phyloP scores from a whole-genome alignment of 2,329 filamentous ascomycete genomes.

The Ophiostoma ulmi region DNA sequence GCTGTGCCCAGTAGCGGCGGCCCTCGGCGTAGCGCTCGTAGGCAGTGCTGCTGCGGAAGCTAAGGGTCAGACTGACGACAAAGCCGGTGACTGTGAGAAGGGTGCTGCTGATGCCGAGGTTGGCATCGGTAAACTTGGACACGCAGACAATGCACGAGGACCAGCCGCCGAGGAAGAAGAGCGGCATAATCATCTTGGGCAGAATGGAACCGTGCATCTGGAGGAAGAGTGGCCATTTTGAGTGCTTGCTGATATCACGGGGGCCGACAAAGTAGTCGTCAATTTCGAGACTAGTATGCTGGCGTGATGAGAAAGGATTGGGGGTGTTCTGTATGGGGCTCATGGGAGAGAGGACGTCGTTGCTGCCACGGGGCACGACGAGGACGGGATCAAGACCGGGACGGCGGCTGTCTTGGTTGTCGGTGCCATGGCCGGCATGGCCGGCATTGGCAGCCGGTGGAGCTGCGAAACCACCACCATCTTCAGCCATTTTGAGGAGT shows the following conservation, averaged over 20 bases:
- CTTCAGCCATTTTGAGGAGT: conserved; percentile 10
- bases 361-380: background rate
- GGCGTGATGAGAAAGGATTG: conserved; percentile 33
- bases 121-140: conserved; percentile 28
- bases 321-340: conserved; percentile 24
- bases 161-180: conserved; percentile 60
- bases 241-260: conserved; percentile 65
- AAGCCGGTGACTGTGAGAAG: conserved; percentile 77
- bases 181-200: conserved; percentile 68
- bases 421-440: conserved; percentile 15
- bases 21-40: conserved; percentile 62
- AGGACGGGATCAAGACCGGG: background rate
- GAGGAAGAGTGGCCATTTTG: conserved; percentile 72
- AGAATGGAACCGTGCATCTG: conserved; percentile 67
- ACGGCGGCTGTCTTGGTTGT: conserved; percentile 10
- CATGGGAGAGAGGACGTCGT: background rate
- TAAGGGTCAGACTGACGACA: conserved; percentile 70
- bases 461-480: conserved; percentile 1
- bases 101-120: conserved; percentile 54
- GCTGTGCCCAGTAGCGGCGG: conserved; percentile 52
- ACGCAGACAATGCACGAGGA: conserved; percentile 55
- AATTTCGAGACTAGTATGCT: conserved; percentile 36
- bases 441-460: background rate
- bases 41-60: conserved; percentile 71
- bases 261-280: conserved; percentile 53